Percentiles rank a stretch among this genome's conserved stretches.
These are phyloP conservation scores for Annulohypoxylon maeteangense DNA, from an alignment of 495 filamentous ascomycete species.

Conservation along the genomic window DNA sequence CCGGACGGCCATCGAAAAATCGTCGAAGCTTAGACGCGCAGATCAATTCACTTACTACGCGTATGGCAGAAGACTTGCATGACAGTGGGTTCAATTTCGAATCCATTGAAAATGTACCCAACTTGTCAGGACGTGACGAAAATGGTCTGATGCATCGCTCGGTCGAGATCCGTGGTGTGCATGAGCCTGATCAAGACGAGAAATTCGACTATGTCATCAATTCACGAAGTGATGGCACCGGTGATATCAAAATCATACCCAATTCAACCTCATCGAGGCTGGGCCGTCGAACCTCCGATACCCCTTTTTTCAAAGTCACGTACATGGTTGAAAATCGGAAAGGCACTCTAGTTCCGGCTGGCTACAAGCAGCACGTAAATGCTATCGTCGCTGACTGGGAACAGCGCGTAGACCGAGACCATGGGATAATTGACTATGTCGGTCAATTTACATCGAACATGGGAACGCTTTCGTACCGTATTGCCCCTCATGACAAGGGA, in stretches of 20 bases:
- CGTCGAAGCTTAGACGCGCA: background rate
- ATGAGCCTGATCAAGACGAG: background rate
- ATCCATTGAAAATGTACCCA: background rate
- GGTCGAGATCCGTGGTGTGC: background rate
- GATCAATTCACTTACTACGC: background rate
- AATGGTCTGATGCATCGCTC: background rate
- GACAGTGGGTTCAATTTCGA: background rate
- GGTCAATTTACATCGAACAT: background rate
- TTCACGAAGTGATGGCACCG: background rate
- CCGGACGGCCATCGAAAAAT: background rate
- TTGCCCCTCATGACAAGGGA: background rate
- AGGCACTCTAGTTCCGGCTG: background rate
- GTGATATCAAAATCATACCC: background rate
- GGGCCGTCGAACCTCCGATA: background rate
- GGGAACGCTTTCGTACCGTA: background rate
- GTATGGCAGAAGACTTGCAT: background rate
- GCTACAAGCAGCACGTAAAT: background rate
- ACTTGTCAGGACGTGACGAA: background rate
- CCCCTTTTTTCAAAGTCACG: background rate
- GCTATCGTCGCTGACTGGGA: background rate
- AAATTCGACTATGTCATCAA: background rate
- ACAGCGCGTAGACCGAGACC: background rate
- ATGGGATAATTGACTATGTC: background rate
- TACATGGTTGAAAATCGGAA: background rate
- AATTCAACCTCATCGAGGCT: background rate